Percentiles rank a stretch among this genome's conserved stretches.
These are phyloP conservation scores for Colletotrichum agaves DNA, from an alignment of 2,329 filamentous ascomycete species.

Conservation along the genomic window DNA sequence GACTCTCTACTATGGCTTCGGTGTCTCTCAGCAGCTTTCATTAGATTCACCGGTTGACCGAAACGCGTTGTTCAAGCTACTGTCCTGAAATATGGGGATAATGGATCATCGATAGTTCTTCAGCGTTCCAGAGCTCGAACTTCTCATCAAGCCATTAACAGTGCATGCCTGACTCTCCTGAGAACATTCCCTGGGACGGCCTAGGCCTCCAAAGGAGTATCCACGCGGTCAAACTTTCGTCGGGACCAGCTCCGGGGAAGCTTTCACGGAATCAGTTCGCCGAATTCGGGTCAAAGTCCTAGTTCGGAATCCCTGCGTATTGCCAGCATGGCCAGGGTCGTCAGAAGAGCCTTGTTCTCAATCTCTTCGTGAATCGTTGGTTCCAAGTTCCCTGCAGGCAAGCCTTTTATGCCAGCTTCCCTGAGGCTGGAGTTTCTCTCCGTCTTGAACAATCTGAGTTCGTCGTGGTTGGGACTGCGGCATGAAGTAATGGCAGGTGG, in stretches of 20 bases:
- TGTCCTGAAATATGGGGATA: not conserved
- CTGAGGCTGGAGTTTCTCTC: not conserved
- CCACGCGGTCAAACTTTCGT: conserved; percentile 7
- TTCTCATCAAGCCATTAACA: not conserved
- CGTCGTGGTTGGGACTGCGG: not conserved
- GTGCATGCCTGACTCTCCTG: not conserved
- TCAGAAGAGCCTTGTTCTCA: conserved; percentile 25
- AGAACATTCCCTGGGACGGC: not conserved
- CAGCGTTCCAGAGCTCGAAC: not conserved
- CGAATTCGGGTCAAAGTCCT: conserved; percentile 4
- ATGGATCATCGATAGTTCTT: conserved; percentile 1
- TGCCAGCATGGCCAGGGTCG: conserved; percentile 19
- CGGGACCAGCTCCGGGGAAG: conserved; percentile 20
- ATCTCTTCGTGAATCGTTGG: conserved; percentile 26
- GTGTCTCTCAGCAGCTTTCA: conserved; percentile 5
- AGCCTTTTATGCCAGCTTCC: conserved; percentile 17
- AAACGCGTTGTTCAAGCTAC: not conserved
- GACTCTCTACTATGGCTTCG: not conserved
- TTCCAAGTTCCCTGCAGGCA: conserved; percentile 26
- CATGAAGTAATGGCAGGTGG: conserved; percentile 16
- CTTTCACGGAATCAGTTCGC: conserved; percentile 14
- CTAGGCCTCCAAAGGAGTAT: not conserved
- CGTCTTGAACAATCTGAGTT: conserved; percentile 9
- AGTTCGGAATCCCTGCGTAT: conserved; percentile 13
- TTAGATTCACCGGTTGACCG: conserved; percentile 5